These are phyloP conservation scores for Cyclostephanos tholiformis DNA, from an alignment of 108 stramenopile genomes.

Conservation along the genomic window DNA sequence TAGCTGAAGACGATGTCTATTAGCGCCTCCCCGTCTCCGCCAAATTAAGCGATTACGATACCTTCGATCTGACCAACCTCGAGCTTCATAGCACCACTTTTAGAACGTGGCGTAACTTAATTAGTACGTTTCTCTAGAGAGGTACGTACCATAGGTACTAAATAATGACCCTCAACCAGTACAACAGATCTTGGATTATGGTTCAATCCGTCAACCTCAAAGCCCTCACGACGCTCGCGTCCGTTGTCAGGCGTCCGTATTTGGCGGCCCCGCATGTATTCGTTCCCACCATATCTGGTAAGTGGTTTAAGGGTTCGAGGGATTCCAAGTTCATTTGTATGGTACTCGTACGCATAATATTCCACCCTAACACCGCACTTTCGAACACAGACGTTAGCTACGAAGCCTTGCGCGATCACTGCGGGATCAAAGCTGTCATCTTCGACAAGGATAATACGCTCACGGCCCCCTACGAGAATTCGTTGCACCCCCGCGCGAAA, in stretches of 20 bases:
- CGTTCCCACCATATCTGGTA: slow-evolving; percentile 71
- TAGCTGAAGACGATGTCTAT: too few species aligned
- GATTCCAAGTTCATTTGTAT: too few species aligned
- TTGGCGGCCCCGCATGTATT: slow-evolving; percentile 79
- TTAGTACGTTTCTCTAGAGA: too few species aligned
- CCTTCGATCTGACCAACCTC: too few species aligned
- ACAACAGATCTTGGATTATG: slow-evolving; percentile 41
- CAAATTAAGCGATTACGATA: too few species aligned
- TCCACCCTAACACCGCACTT: not conserved
- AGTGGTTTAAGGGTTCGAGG: slow-evolving; percentile 7
- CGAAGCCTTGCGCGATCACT: slow-evolving; percentile 66
- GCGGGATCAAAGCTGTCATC: slow-evolving; percentile 79
- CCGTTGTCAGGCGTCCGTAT: slow-evolving; percentile 73
- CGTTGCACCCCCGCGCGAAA: slow-evolving; percentile 64
- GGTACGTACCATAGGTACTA: too few species aligned
- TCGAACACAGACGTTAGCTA: slow-evolving; percentile 67
- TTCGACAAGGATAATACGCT: slow-evolving; percentile 96
- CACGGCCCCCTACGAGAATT: slow-evolving; percentile 88
- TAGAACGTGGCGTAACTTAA: too few species aligned
- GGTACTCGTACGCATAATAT: too few species aligned
- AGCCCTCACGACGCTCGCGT: slow-evolving; percentile 77
- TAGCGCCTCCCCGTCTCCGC: too few species aligned
- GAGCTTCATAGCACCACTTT: too few species aligned
- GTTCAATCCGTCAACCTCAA: slow-evolving; percentile 89
- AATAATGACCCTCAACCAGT: not conserved